These are phyloP conservation scores for Leccinum subgranulosum DNA, from an alignment of 768 basidiomycete species.

Conservation along the genomic window DNA sequence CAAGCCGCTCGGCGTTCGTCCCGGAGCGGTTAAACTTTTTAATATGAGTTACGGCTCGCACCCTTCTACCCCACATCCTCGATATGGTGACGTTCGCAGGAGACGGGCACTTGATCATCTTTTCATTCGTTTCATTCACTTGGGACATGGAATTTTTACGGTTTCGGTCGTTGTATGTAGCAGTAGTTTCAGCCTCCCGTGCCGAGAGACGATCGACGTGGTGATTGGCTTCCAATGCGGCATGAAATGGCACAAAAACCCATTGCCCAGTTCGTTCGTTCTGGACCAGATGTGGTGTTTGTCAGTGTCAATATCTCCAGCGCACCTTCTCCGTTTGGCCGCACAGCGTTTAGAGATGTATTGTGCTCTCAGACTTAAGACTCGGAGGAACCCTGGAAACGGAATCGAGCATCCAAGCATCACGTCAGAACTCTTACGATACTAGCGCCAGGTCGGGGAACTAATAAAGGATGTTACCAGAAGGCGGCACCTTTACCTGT, in stretches of 20 bases:
- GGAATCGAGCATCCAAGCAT: neutral
- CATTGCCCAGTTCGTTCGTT: slow-evolving; percentile 6
- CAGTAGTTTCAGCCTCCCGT: neutral
- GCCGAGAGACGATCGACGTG: neutral
- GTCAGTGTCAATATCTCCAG: slow-evolving; percentile 2
- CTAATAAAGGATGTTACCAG: neutral
- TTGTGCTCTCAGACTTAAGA: neutral
- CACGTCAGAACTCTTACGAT: neutral
- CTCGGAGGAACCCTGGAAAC: slow-evolving; percentile 1
- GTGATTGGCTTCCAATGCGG: neutral
- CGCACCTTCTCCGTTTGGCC: slow-evolving; percentile 1
- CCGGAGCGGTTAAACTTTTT: slow-evolving; percentile 23
- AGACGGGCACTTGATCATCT: neutral
- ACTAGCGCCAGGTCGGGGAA: neutral
- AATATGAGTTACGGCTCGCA: slow-evolving; percentile 21
- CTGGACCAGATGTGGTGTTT: slow-evolving; percentile 4
- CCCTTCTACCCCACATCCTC: slow-evolving; percentile 15
- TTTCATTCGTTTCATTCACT: neutral
- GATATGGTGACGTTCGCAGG: slow-evolving; percentile 1
- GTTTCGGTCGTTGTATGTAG: neutral
- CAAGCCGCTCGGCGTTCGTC: neutral
- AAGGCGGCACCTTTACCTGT: neutral
- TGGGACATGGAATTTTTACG: neutral
- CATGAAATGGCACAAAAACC: neutral
- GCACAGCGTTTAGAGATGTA: slow-evolving; percentile 11